A percentile compares a stretch with the other conserved stretches of the same genome.
Conservation (phyloP, 2,329 filamentous ascomycete species). For the Fusarium denticulatum region DNA sequence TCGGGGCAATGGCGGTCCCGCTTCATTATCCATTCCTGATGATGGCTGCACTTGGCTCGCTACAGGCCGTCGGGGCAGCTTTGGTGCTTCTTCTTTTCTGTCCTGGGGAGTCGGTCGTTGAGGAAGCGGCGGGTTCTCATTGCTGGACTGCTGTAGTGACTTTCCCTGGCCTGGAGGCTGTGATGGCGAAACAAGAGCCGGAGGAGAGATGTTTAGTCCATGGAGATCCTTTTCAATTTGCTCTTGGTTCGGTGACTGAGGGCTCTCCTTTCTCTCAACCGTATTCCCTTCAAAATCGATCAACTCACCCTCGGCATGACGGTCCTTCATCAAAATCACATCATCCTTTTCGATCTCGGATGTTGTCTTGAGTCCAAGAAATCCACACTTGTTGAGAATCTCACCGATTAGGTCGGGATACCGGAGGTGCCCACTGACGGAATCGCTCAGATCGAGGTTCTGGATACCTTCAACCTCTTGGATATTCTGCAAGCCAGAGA, state of each 20-base stretch:
- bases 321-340: constrained; percentile 58
- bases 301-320: constrained; percentile 47
- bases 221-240: constrained; percentile 41
- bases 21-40: background rate
- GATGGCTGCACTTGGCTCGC: constrained; percentile 2
- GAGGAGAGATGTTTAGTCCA: constrained; percentile 44
- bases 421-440: constrained; percentile 64
- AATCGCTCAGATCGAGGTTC: constrained; percentile 63
- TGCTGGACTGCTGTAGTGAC: background rate
- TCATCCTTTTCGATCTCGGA: constrained; percentile 62
- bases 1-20: constrained; percentile 20
- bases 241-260: constrained; percentile 23
- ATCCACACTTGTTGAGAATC: constrained; percentile 63
- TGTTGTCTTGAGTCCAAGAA: constrained; percentile 57
- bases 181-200: constrained; percentile 37
- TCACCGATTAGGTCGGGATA: constrained; percentile 62
- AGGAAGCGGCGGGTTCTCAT: constrained; percentile 31
- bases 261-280: constrained; percentile 13
- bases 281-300: constrained; percentile 43
- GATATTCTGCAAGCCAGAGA: constrained; percentile 84
- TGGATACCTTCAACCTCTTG: constrained; percentile 72
- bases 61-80: constrained; percentile 19
- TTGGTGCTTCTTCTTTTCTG: constrained; percentile 9
- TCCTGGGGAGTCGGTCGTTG: constrained; percentile 1
- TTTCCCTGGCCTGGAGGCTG: constrained; percentile 18